Percentiles rank a stretch among this genome's conserved stretches.
Conservation (phyloP, 1,284 basidiomycete species). For the Cryptococcus maquisensis region DNA sequence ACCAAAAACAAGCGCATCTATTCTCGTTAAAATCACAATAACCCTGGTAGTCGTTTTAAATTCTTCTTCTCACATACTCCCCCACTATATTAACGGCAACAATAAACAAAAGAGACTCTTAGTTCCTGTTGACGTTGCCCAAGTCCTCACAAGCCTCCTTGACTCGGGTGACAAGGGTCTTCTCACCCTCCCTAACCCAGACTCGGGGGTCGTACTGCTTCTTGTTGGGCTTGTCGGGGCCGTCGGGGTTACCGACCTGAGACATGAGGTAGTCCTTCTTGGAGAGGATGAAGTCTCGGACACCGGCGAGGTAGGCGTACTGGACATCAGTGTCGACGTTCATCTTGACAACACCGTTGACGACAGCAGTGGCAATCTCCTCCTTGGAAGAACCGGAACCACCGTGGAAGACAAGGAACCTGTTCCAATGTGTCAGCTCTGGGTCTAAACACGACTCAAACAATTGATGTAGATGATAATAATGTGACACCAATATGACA, state of each 20-base stretch:
- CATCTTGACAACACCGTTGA: constrained; percentile 95
- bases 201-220: constrained; percentile 93
- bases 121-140: constrained; percentile 61
- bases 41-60: no score
- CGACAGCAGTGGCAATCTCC: constrained; percentile 89
- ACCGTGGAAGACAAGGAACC: constrained; percentile 99
- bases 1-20: no score
- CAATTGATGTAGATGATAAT: not conserved
- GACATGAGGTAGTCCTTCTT: constrained; percentile 80
- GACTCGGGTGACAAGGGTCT: constrained; percentile 82
- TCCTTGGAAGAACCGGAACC: constrained; percentile 96
- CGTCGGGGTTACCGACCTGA: constrained; percentile 93
- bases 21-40: no score
- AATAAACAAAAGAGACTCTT: constrained; percentile 4
- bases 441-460: not conserved
- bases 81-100: not conserved
- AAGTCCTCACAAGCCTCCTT: constrained; percentile 89
- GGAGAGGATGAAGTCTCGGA: constrained; percentile 78
- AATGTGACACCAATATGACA: constrained; percentile 46
- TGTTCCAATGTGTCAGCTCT: constrained; percentile 40
- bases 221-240: constrained; percentile 94
- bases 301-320: constrained; percentile 85
- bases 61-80: not conserved
- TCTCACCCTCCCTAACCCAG: constrained; percentile 98
- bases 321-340: constrained; percentile 86